Evolutionary conservation across 192 early-diverging fungal genomes (phyloP), one percentile per base, ranked within the genome.

Genomic region (Podila verticillata): DNA sequence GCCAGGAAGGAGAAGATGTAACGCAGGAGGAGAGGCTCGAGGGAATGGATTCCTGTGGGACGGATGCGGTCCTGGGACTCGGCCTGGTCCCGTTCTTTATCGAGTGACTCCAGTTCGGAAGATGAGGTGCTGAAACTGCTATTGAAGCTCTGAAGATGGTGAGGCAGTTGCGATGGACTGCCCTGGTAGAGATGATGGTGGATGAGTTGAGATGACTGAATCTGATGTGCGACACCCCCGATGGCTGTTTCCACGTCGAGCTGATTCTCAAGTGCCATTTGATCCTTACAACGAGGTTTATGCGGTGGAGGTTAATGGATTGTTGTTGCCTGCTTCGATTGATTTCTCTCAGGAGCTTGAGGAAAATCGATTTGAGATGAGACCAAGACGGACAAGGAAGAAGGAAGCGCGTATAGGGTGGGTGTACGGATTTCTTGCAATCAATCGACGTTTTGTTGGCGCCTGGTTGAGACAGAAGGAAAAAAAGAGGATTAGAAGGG

Each of bases 1-100:
- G 77, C 64, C 26, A 80, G 56, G 49, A 72, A 80, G 7, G 70
- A 72, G 57, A 80, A 80, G 47, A 80, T 80, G 59, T 80, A 80
- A 1, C 77, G 69, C 35, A 80, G 32, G 28, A 80, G 70, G 4
- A 63, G 66, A 12, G 77, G 77, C 47, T 72, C 72, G 0, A 80
- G 62, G 5, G 77, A 80, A 31, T 80, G 77, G 32, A 80, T 80
- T 8, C 77, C 70, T 5, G 70, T 54, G 8, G 77, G 26, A 28
- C 65, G 34, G 26, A 26, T 28, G 28, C 31, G 51, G 24, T 32
- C 31, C 29, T 61, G 72, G 31, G 26, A 1, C 7, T 24, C 48
- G n/a, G 61, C 39, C 34, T 57, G 47, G 24, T 49, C 62, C 31
- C 68, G 68, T 17, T 66, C 48, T 28, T 9, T 13, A 5, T 51